A percentile compares a stretch with the other conserved stretches of the same genome.
Conservation (phyloP, 139 green algal genomes). For the Coccomyxa sp. region DNA sequence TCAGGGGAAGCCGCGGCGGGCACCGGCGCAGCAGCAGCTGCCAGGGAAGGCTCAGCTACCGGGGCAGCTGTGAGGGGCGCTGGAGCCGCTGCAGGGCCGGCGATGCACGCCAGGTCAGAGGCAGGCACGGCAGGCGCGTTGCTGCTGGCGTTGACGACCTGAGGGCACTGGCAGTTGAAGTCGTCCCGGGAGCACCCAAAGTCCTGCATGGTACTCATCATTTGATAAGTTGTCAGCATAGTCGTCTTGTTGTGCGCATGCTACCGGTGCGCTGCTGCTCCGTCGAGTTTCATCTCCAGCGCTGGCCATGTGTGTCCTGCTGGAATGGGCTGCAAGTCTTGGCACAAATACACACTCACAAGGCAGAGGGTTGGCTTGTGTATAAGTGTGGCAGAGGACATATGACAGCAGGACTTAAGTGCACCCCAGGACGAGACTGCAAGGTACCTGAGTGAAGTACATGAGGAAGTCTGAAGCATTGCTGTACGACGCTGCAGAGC, state of each 20-base stretch:
- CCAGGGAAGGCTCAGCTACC: not conserved
- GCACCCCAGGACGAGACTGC: not conserved
- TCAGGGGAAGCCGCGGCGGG: not conserved
- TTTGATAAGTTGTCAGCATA: not conserved
- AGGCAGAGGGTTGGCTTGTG: not conserved
- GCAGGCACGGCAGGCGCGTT: no score
- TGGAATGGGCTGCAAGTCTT: no score
- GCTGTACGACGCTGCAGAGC: conserved; percentile 19
- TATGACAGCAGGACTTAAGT: not conserved
- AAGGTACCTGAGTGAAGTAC: conserved; percentile 17
- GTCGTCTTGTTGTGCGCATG: not conserved
- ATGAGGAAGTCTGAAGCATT: conserved; percentile 13
- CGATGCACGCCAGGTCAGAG: not conserved
- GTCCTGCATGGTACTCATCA: conserved; percentile 16
- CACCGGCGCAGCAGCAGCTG: not conserved
- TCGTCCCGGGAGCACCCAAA: conserved; percentile 23
- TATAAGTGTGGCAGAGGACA: not conserved
- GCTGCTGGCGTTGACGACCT: not conserved
- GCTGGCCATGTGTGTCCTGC: no score
- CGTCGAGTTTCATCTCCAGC: no score
- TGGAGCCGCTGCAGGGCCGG: not conserved
- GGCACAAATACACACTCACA: no score
- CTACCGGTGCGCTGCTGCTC: not conserved
- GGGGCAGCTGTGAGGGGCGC: not conserved
- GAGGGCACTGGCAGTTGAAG: conserved; percentile 21